These are phyloP conservation scores for Eucalyptus globulus DNA, from an alignment of 345 rosid genomes.

Conservation along the genomic window DNA sequence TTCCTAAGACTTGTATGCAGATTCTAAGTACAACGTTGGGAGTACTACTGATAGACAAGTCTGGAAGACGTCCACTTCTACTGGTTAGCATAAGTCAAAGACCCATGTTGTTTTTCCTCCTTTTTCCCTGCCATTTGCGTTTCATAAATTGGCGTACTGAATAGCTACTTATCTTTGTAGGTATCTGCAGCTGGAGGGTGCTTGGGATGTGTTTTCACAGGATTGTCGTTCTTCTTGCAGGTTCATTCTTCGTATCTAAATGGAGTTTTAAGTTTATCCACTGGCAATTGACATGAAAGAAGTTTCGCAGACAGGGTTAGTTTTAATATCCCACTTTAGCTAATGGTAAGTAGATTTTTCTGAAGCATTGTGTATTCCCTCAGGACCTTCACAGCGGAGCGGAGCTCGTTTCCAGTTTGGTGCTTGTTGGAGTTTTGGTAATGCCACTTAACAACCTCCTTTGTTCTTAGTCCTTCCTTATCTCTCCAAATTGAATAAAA, in stretches of 20 bases:
- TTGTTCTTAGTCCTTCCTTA: background rate
- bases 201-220: constrained; percentile 19
- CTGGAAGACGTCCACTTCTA: constrained; percentile 12
- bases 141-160: background rate
- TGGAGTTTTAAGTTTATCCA: background rate
- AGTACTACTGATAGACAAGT: constrained; percentile 9
- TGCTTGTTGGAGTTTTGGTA: constrained; percentile 29
- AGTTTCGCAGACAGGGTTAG: background rate
- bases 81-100: background rate
- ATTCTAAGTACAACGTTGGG: constrained; percentile 4
- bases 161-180: constrained; percentile 3
- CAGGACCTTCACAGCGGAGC: constrained; percentile 5
- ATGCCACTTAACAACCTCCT: background rate
- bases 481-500: background rate
- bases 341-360: background rate
- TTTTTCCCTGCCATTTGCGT: background rate
- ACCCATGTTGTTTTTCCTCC: background rate
- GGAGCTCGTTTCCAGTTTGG: constrained; percentile 5
- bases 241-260: background rate
- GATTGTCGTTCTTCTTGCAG: constrained; percentile 24
- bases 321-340: background rate
- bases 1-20: background rate
- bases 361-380: background rate
- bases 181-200: constrained; percentile 16
- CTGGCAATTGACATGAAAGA: background rate